Base-by-base conservation (phyloP, 345 rosid genomes). In the Anacardium occidentale region DNA sequence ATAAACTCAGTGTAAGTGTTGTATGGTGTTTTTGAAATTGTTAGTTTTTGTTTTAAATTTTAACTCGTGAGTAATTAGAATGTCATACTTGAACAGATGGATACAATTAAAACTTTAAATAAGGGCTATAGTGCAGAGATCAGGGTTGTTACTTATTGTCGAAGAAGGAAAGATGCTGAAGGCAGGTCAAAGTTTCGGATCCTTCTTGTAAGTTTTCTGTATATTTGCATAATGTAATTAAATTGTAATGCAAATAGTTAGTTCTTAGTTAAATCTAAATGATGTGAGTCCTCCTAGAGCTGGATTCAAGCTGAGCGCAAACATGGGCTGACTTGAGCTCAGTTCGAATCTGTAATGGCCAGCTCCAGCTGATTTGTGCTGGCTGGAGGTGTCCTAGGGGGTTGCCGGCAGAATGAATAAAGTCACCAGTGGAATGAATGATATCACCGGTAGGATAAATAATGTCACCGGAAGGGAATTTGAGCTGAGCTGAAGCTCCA, bases 151-250 rank as follows among this genome's bases (percentile, higher is more conserved):
- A 95, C 98, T 40, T 95, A 87, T 76, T 75, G 76, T 80, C 82
- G 75, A 7, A 78, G 80, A 70, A 63, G 79, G 57, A 77, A 72
- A 73, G 86, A 83, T 15, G 54, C 40, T 62, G 86, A 83, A 73
- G 91, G 85, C 32, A 74, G 81, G 69, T 84, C 97, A 7, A 88
- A 88, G 86, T 91, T 93, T 70, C 85, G 99, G 76, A 86, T 96
- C 74, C 97, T 96, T 77, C 96, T 96, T 62, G 98, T 96, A 90
- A 86, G 97, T 91, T 71, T 52, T 72, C 54, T 53, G 4, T 25
- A 18, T 25, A 15, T 55, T 72, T 57, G 4, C 32, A 12, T 64
- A 26, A 21, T 57, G 50, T 63, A 58, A 40, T 74, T 51, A 59
- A 62, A 67, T 47, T 61, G 24, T 66, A 2, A 66, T 26, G 25